Evolutionary conservation across 495 filamentous ascomycete species (phyloP), one percentile per base, ranked within the genome.

Genomic region (Lasiosphaeria miniovina): DNA sequence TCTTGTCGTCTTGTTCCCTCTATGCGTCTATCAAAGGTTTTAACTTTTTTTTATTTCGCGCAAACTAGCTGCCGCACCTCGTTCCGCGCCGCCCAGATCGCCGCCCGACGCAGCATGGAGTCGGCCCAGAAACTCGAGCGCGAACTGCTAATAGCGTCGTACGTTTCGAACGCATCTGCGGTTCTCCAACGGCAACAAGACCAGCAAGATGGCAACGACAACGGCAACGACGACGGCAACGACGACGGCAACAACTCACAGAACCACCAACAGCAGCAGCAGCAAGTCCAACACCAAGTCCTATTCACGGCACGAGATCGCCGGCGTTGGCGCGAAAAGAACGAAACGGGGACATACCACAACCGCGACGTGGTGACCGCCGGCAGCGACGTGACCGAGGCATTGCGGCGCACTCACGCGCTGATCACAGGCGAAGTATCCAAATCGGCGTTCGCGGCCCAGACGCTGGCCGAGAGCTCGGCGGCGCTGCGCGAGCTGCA

Each of bases 11-110:
- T 24, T 24, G 24, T 24, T 24, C 24, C 24, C 24, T 24, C 24
- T 24, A 24, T 24, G 24, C 24, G 24, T 24, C 24, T 24, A 24
- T 24, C 24, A 24, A 24, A 24, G 24, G 24, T 24, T 24, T 53
- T 24, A 4, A 15, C 10, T 3, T 10, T 49, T 52, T 51, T 41
- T 38, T 62, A 54, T 51, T 33, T 33, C 33, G 50, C 40, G 53
- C 45, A 94, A 24, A 24, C 24, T 24, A 24, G 91, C 57, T 86
- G 84, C 45, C 84, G 90, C 55, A 77, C 75, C 32, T 82, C 88
- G 49, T 98, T 94, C 72, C 89, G 94, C 59, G 88, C 83, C 68
- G 93, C 93, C 33, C 91, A 96, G 66, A 78, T 96, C 57, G 77
- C 85, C 54, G 92, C 94, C 32, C 93, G 91, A 68, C 83, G 84